phyloP scores from a whole-genome alignment of 164 flowering plant genomes.

The Dillenia suffruticosa region DNA sequence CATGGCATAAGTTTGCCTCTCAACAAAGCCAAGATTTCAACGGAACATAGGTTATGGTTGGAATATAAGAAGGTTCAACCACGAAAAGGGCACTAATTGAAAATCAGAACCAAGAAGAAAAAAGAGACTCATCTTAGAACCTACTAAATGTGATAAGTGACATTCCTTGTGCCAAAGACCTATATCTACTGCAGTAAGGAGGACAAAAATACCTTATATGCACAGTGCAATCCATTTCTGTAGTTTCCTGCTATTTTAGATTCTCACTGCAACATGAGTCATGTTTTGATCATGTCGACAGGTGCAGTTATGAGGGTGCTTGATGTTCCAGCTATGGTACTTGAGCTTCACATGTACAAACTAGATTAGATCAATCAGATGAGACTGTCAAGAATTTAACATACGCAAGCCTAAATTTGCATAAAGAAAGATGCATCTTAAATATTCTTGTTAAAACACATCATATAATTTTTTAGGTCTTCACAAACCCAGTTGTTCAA shows the following conservation, averaged over 20 bases:
- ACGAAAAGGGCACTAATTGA: too few species aligned
- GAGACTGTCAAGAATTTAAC: neutral
- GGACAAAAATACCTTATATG: constrained; percentile 53
- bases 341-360: constrained; percentile 54
- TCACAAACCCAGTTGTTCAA: too few species aligned
- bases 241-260: constrained; percentile 53
- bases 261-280: constrained; percentile 85
- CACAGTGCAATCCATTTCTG: constrained; percentile 80
- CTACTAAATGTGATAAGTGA: neutral
- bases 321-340: constrained; percentile 65
- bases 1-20: too few species aligned
- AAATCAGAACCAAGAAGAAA: too few species aligned
- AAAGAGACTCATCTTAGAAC: too few species aligned
- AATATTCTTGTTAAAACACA: too few species aligned
- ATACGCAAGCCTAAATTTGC: too few species aligned
- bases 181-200: neutral
- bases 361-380: constrained; percentile 18
- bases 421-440: too few species aligned
- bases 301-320: constrained; percentile 87
- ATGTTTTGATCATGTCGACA: constrained; percentile 81
- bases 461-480: too few species aligned
- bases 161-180: neutral
- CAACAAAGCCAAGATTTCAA: too few species aligned
- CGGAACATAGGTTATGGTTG: too few species aligned
- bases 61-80: too few species aligned